phyloP scores from a whole-genome alignment of 2,329 filamentous ascomycete species.

The Fragosphaeria purpurea region DNA sequence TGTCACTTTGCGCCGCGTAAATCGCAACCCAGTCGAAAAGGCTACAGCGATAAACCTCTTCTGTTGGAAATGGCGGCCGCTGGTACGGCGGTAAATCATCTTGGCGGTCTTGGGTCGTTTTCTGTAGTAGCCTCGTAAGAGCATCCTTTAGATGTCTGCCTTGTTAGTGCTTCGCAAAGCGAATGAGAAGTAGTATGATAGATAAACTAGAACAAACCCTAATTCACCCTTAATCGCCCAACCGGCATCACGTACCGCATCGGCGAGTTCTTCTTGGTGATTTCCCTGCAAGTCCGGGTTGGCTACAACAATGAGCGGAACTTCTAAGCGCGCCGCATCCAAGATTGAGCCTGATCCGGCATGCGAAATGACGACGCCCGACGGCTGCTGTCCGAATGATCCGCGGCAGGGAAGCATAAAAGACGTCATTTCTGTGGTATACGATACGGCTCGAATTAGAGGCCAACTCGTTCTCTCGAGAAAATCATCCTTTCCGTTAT shows the following conservation, averaged over 20 bases:
- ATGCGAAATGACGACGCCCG: constrained; percentile 72
- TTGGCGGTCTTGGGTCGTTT: constrained; percentile 13
- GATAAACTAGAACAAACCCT: constrained; percentile 37
- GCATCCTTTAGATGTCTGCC: constrained; percentile 17
- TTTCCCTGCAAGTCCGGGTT: constrained; percentile 77
- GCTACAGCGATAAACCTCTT: constrained; percentile 18
- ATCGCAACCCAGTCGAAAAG: constrained; percentile 24
- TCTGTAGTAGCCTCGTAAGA: constrained; percentile 12
- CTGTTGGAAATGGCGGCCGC: constrained; percentile 19
- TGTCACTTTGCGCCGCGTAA: neutral
- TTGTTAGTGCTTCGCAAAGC: neutral
- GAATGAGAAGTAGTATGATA: neutral
- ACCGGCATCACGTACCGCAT: constrained; percentile 60
- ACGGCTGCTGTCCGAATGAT: constrained; percentile 30
- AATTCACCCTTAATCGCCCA: constrained; percentile 66
- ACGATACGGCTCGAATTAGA: constrained; percentile 44
- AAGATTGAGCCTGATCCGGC: constrained; percentile 87
- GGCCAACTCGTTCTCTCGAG: constrained; percentile 2
- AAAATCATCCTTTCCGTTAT: neutral
- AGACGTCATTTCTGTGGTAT: constrained; percentile 49
- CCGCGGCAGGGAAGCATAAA: constrained; percentile 49
- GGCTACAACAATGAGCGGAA: constrained; percentile 80
- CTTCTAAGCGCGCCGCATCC: constrained; percentile 62
- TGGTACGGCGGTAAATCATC: constrained; percentile 14
- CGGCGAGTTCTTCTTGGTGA: constrained; percentile 81